These are phyloP conservation scores for Backusella australiensis DNA, from an alignment of 192 early-diverging fungal species.

Conservation along the genomic window DNA sequence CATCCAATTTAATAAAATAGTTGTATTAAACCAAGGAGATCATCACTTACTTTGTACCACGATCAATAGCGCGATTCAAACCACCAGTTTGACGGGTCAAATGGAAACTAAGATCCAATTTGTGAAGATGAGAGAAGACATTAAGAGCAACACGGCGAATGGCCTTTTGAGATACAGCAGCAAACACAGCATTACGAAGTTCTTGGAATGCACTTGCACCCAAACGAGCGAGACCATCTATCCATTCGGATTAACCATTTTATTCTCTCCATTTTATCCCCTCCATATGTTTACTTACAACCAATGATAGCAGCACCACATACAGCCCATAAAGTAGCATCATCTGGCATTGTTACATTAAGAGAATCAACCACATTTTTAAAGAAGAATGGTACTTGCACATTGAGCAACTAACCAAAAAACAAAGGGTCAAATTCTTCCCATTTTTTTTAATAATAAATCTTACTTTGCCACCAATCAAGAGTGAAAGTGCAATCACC, in stretches of 20 bases:
- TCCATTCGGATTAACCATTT: neutral
- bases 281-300: constrained; percentile 28
- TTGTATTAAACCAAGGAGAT: neutral
- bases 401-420: constrained; percentile 65
- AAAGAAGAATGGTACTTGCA: constrained; percentile 95
- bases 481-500: constrained; percentile 75
- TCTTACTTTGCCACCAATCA: constrained; percentile 73
- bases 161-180: constrained; percentile 90
- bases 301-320: constrained; percentile 93
- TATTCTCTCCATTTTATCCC: no score
- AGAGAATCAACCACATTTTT: constrained; percentile 90
- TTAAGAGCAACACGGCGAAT: constrained; percentile 83
- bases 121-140: constrained; percentile 89
- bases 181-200: constrained; percentile 92
- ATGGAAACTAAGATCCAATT: constrained; percentile 91
- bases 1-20: constrained; percentile 17
- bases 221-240: constrained; percentile 86
- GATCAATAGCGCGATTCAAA: constrained; percentile 93
- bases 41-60: constrained; percentile 66
- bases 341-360: constrained; percentile 61
- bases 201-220: constrained; percentile 83
- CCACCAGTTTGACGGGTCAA: constrained; percentile 94
- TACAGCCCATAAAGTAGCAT: constrained; percentile 68
- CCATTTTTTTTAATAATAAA: constrained; percentile 36
- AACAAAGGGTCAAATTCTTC: constrained; percentile 14